Evolutionary conservation across 2,329 filamentous ascomycete genomes (phyloP), one percentile per base, ranked within the genome.

Genomic region (Arthrocladium fulminans): DNA sequence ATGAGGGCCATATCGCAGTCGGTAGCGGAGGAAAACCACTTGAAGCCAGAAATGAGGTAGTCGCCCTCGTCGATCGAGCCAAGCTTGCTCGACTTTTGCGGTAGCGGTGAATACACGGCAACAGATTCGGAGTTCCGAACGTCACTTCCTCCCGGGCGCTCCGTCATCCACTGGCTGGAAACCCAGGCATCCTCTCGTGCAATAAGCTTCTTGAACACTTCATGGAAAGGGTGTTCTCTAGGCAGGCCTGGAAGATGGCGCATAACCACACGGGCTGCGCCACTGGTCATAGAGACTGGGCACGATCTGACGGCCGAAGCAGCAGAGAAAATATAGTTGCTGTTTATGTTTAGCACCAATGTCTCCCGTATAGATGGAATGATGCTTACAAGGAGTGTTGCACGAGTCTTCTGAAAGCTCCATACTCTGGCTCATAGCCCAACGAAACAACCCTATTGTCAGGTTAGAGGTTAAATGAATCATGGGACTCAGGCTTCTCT

Each of bases 1-100:
- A 84, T 65, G 6, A 86, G 68, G 0, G 77, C 69, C 76, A 83
- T 81, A 47, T 79, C 68, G 0, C 75, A 74, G 60, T 84, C 80
- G 0, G 80, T 83, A 0, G 80, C 80, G 2, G 73, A 79, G 30
- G 76, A 81, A 65, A 85, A 84, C 75, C 81, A 86, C 58, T 86
- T 86, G 70, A 85, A 85, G 0, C 83, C 83, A 72, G 27, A 29
- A 51, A 86, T 73, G 4, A 62, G 47, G 44, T 65, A 67, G 0
- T 77, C 76, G 0, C 80, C 80, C 12, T 60, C 57, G 10, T 54
- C 61, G 0, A 61, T 35, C 3, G 20, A 48, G 6, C 54, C 55
- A 15, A 51, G 53, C 3, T 41, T 52, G 34, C 38, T 53, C 22
- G 39, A 49, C 30, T 48, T 54, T 24, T 19, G 37, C 12, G 25